Evolutionary conservation across 2,329 filamentous ascomycete genomes (phyloP).

Genomic region (Raffaelea deltoideospora): DNA sequence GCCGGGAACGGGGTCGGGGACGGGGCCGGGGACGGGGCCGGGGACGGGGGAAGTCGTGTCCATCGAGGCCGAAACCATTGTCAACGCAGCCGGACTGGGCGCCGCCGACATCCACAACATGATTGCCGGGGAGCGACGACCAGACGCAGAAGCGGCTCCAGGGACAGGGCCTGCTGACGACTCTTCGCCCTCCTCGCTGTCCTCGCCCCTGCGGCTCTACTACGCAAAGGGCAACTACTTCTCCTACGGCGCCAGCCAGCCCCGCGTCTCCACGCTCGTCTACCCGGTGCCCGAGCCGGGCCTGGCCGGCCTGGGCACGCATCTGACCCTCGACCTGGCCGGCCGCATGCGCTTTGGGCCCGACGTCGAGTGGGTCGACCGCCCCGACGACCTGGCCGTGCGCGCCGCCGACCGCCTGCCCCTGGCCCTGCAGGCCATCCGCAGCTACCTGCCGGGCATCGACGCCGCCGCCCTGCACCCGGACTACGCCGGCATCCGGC

Average conservation of each 20-base stretch:
- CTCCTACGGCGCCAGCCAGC: slow-evolving; percentile 54
- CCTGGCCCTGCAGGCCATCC: slow-evolving; percentile 59
- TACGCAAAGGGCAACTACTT: slow-evolving; percentile 97
- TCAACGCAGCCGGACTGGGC: slow-evolving; percentile 76
- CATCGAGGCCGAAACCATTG: slow-evolving; percentile 57
- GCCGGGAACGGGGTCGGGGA: slow-evolving; percentile 21
- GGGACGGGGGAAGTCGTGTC: slow-evolving; percentile 32
- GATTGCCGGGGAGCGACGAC: slow-evolving; percentile 40
- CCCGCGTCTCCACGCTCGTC: slow-evolving; percentile 55
- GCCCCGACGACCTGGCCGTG: slow-evolving; percentile 53
- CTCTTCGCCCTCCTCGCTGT: slow-evolving; percentile 14
- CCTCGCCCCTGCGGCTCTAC: slow-evolving; percentile 42
- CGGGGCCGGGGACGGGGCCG: slow-evolving; percentile 15
- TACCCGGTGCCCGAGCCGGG: slow-evolving; percentile 80
- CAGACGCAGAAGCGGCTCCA: too few relatives aligned
- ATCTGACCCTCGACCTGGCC: slow-evolving; percentile 77
- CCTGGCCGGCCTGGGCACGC: slow-evolving; percentile 74
- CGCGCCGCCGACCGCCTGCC: slow-evolving; percentile 42
- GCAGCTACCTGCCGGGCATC: slow-evolving; percentile 61
- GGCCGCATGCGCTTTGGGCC: slow-evolving; percentile 84
- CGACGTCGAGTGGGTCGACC: slow-evolving; percentile 83
- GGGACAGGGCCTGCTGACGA: too few relatives aligned
- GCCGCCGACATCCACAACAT: slow-evolving; percentile 70
- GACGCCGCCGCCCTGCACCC: slow-evolving; percentile 50
- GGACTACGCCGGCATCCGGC: slow-evolving; percentile 85